Evolutionary conservation across 352 stramenopile genomes (phyloP), one percentile per base, ranked within the genome.

Genomic region (Phytophthora pistaciae): DNA sequence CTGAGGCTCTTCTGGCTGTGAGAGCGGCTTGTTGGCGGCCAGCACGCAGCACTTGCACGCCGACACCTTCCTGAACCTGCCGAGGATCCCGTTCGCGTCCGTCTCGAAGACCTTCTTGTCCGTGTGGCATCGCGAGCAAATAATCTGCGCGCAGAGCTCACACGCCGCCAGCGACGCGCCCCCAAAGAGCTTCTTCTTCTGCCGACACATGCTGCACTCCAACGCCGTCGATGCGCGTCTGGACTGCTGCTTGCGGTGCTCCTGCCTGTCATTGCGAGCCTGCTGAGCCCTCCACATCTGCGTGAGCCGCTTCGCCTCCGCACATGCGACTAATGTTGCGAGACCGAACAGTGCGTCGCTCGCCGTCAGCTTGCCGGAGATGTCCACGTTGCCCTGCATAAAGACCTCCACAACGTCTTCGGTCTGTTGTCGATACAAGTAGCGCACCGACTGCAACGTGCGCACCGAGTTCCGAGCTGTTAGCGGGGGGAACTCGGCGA

Each of bases 401-500:
- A 87, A 90, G 23, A 90, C 77, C 23, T 88, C 75, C 20, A 90
- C 67, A 20, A 83, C 36, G 5, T 77, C 78, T 8, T 84, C 73
- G n/a, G 60, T 73, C 61, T 82, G 77, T 57, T 90, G 82, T 11
- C 75, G 79, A 48, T 85, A 77, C 20, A 90, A 56, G 44, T 84
- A 78, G 38, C 63, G 60, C 66, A 85, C 31, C 21, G 67, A 68
- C 25, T 66, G 66, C 44, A 56, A 40, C 21, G 53, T 56, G 1
- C 53, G 62, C 6, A 46, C 52, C 25, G 68, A 75, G 56, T 74
- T 66, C 20, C 55, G 59, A 13, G 71, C 70, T 8, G 56, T 21
- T 13, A 84, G 62, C 33, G 79, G 76, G 5, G 67, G 66, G 33
- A 79, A 84, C 16, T 75, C 70, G 2, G 74, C 52, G 14, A 83